These are phyloP conservation scores for Pseudoperonospora humuli DNA, from an alignment of 352 stramenopile species.

Conservation along the genomic window DNA sequence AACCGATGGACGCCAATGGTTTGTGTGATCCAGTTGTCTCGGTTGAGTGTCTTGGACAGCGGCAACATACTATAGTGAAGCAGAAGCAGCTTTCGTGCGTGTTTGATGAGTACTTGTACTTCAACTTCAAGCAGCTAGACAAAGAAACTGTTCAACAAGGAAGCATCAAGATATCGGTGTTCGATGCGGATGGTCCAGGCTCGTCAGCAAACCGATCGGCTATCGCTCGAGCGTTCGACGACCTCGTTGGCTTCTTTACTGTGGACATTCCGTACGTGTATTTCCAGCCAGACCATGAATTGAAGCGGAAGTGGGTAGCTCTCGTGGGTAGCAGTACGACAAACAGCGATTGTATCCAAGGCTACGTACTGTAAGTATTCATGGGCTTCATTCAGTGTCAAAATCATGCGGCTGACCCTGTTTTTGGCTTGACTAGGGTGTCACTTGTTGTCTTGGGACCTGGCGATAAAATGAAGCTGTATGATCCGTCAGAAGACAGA, in stretches of 20 bases:
- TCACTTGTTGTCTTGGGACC: constrained; percentile 83
- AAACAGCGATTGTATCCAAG: constrained; percentile 81
- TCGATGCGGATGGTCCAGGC: constrained; percentile 61
- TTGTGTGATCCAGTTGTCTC: constrained; percentile 84
- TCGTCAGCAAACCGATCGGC: constrained; percentile 24
- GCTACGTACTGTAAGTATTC: constrained; percentile 71
- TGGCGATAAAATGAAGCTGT: constrained; percentile 68
- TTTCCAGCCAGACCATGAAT: constrained; percentile 77
- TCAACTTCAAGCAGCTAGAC: constrained; percentile 79
- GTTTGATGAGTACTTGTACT: constrained; percentile 88
- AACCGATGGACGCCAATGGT: constrained; percentile 80
- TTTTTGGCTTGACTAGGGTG: constrained; percentile 31
- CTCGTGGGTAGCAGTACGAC: constrained; percentile 68
- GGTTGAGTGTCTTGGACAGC: constrained; percentile 76
- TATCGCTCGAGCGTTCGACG: constrained; percentile 35
- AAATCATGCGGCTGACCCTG: neutral
- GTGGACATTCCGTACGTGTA: constrained; percentile 84
- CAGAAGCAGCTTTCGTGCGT: constrained; percentile 80
- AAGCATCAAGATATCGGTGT: constrained; percentile 74
- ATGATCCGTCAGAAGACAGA: constrained; percentile 37
- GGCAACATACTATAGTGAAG: constrained; percentile 75
- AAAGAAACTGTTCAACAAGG: constrained; percentile 65
- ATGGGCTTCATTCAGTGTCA: neutral
- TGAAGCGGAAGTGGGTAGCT: constrained; percentile 86
- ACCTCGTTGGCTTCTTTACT: constrained; percentile 81